Conservation (phyloP, 2,329 filamentous ascomycete genomes). For the Colletotrichum godetiae region DNA sequence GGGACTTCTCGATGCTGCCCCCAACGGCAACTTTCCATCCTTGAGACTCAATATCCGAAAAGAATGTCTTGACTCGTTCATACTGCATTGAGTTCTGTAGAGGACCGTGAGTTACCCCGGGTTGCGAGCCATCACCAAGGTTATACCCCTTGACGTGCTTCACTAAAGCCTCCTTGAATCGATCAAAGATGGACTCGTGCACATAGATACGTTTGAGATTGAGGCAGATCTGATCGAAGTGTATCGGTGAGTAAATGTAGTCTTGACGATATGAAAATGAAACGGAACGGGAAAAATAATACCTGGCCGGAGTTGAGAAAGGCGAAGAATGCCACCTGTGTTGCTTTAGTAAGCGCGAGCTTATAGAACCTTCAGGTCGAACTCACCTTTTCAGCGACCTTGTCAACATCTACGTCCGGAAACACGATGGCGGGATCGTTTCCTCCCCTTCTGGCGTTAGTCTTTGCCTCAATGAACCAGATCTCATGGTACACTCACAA, state of each 20-base stretch:
- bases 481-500: constrained; percentile 43
- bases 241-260: too few relatives aligned
- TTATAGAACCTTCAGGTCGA: too few relatives aligned
- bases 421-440: constrained; percentile 70
- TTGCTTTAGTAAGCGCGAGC: neutral
- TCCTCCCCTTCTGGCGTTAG: constrained; percentile 52
- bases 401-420: constrained; percentile 64
- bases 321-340: constrained; percentile 13
- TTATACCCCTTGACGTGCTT: constrained; percentile 45
- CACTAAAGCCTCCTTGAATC: constrained; percentile 8
- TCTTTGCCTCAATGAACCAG: fast-evolving
- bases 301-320: constrained; percentile 19
- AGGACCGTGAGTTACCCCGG: constrained; percentile 57
- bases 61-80: constrained; percentile 26
- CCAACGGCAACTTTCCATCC: constrained; percentile 27
- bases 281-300: neutral
- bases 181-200: constrained; percentile 19
- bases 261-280: neutral
- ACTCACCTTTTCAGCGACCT: constrained; percentile 46
- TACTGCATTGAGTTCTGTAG: constrained; percentile 74
- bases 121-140: constrained; percentile 56
- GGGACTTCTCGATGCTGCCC: constrained; percentile 5
- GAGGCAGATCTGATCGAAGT: constrained; percentile 4
- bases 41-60: constrained; percentile 25
- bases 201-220: constrained; percentile 41